A percentile compares a stretch with the other conserved stretches of the same genome.
phyloP scores from a whole-genome alignment of 768 basidiomycete genomes.

The Suillus ampliporus region DNA sequence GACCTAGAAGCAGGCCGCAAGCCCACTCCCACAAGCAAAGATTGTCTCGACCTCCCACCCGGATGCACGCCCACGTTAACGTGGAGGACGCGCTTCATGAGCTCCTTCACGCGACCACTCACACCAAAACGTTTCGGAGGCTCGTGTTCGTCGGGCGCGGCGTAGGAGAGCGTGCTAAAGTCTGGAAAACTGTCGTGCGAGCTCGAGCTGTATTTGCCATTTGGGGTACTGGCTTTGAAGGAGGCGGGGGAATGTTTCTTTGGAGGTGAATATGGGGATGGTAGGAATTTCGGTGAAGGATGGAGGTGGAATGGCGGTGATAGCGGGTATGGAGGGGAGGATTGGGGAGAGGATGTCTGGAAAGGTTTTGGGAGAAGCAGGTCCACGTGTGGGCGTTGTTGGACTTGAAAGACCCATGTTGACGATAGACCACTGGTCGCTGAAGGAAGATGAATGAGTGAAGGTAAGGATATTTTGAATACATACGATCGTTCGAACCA shows the following conservation, averaged over 20 bases:
- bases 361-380: slow-evolving; percentile 14
- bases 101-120: slow-evolving; percentile 26
- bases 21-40: slow-evolving; percentile 10
- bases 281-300: slow-evolving; percentile 12
- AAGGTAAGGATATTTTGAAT: background rate
- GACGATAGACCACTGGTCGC: slow-evolving; percentile 36
- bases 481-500: slow-evolving; percentile 37
- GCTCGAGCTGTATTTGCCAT: slow-evolving; percentile 8
- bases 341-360: background rate
- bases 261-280: slow-evolving; percentile 9
- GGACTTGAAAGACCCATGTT: slow-evolving; percentile 26
- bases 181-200: slow-evolving; percentile 18
- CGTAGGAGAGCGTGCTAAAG: slow-evolving; percentile 20
- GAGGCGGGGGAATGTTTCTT: background rate
- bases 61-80: slow-evolving; percentile 12
- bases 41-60: slow-evolving; percentile 5
- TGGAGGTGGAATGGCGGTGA: background rate
- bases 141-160: slow-evolving; percentile 2
- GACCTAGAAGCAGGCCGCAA: slow-evolving; percentile 9
- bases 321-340: background rate
- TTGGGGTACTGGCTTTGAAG: slow-evolving; percentile 8
- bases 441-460: slow-evolving; percentile 7
- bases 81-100: slow-evolving; percentile 29
- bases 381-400: background rate
- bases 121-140: slow-evolving; percentile 21